Evolutionary conservation across 129 eudicot species (phyloP), one percentile per base, ranked within the genome.

Genomic region (Flaveria brownii): DNA sequence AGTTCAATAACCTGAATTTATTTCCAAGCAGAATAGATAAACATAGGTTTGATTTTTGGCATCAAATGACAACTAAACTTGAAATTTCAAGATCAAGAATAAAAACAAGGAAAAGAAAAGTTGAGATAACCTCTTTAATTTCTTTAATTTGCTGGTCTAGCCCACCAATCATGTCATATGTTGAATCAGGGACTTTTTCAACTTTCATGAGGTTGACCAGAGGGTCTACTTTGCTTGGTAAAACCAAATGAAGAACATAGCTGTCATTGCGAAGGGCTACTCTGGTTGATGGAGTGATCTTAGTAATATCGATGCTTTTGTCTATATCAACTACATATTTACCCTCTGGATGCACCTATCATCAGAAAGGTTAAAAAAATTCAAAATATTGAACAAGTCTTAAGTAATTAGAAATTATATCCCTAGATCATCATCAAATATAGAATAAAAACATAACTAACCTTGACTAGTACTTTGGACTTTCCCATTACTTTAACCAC

Each of bases 101-200:
- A 2, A 28, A 22, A 47, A 14, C 66, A 14, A 18, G 23, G 8
- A 28, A 14, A 18, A 60, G 2, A 28, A 14, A 80, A 50, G 12
- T 65, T 52, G 39, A 28, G 52, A 46, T 51, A 68, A 83, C 87
- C 84, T 83, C 87, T 17, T 83, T 83, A 61, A 79, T 83, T 70
- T 83, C 86, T 70, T 79, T 83, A 22, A 83, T 83, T 50, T 83
- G 86, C 75, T 79, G 80, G 69, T 83, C 86, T 39, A 83, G 72
- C 42, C 86, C 86, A 79, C 86, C 86, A 51, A 83, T 83, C 86
- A 83, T 83, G 66, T 83, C 86, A 43, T 83, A 83, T 3, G 84
- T 78, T 43, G 86, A 79, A 72, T 83, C 86, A 10, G 84, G 86
- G 80, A 83, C 86, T 70, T 83, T 83, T 22, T 83, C 86, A 12